Evolutionary conservation across 768 basidiomycete genomes (phyloP).

Genomic region (Psilocybe tampanensis): DNA sequence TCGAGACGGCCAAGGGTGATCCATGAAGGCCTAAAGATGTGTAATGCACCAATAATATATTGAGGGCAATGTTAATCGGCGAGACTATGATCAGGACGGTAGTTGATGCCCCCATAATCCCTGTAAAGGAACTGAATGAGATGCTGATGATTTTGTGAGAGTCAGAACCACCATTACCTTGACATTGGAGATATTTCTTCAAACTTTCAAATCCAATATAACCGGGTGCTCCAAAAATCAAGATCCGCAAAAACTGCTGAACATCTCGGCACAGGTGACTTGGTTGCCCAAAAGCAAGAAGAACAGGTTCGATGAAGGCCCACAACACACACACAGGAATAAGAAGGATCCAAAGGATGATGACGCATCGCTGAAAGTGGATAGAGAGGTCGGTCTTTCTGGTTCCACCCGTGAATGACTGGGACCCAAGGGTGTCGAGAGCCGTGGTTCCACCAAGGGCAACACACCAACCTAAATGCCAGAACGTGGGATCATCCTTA

Average conservation of each 20-base stretch:
- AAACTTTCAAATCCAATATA: slow-evolving; percentile 77
- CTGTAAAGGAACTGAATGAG: slow-evolving; percentile 33
- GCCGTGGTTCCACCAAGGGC: slow-evolving; percentile 81
- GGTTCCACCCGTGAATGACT: slow-evolving; percentile 69
- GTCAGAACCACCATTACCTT: too few species aligned
- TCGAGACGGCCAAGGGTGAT: slow-evolving; percentile 65
- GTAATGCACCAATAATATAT: slow-evolving; percentile 62
- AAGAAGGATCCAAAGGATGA: slow-evolving; percentile 65
- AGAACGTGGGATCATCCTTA: slow-evolving; percentile 52
- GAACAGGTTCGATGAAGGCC: slow-evolving; percentile 63
- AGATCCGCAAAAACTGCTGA: slow-evolving; percentile 63
- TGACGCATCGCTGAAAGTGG: slow-evolving; percentile 70
- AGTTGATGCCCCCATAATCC: slow-evolving; percentile 77
- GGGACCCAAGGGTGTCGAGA: slow-evolving; percentile 77
- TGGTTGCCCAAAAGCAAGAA: slow-evolving; percentile 67
- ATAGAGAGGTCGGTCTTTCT: slow-evolving; percentile 66
- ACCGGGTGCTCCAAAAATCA: slow-evolving; percentile 67
- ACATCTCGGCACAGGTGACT: slow-evolving; percentile 57
- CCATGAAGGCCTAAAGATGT: slow-evolving; percentile 67
- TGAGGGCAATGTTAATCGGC: slow-evolving; percentile 66
- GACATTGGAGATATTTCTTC: slow-evolving; percentile 81
- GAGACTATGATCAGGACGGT: slow-evolving; percentile 60
- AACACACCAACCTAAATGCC: slow-evolving; percentile 67
- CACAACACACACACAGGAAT: slow-evolving; percentile 66
- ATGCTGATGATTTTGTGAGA: slow-evolving; percentile 11